Conservation (phyloP, 768 basidiomycete species). For the Pholiota conissans region DNA sequence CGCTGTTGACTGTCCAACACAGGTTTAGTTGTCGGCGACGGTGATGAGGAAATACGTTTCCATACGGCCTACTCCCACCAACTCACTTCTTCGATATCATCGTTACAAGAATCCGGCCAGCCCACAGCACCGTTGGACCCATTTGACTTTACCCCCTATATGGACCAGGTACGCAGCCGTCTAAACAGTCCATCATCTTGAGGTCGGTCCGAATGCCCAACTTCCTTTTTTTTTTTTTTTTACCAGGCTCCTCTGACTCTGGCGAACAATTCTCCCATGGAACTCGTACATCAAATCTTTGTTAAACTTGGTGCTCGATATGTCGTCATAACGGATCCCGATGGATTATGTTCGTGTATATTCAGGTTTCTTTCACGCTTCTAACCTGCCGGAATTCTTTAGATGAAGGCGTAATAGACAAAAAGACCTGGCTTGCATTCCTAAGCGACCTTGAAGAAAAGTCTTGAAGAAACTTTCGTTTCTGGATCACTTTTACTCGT, state of each 20-base stretch:
- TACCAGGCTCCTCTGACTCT: constrained; percentile 83
- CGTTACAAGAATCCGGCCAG: constrained; percentile 45
- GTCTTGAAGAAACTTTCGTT: constrained; percentile 21
- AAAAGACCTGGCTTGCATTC: constrained; percentile 93
- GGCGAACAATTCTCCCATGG: constrained; percentile 81
- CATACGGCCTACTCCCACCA: constrained; percentile 43
- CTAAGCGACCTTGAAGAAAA: constrained; percentile 73
- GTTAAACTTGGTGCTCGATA: constrained; percentile 92
- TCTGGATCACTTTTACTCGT: not conserved
- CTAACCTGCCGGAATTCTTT: constrained; percentile 1
- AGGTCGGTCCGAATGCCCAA: not conserved
- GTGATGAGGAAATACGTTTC: constrained; percentile 69
- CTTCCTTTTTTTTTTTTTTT: not conserved
- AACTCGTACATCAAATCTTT: constrained; percentile 92
- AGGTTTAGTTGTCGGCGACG: constrained; percentile 78
- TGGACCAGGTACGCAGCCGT: constrained; percentile 69
- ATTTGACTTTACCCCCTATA: constrained; percentile 84
- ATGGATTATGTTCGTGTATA: constrained; percentile 70
- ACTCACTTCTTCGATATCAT: constrained; percentile 59
- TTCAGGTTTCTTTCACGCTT: not conserved
- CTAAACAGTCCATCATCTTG: not conserved
- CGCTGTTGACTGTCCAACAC: constrained; percentile 4
- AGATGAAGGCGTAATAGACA: constrained; percentile 93
- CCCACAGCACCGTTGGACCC: constrained; percentile 42
- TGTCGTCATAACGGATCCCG: constrained; percentile 78